Evolutionary conservation across 176 grass and related monocot species (phyloP).

Genomic region (Eleusine indica): DNA sequence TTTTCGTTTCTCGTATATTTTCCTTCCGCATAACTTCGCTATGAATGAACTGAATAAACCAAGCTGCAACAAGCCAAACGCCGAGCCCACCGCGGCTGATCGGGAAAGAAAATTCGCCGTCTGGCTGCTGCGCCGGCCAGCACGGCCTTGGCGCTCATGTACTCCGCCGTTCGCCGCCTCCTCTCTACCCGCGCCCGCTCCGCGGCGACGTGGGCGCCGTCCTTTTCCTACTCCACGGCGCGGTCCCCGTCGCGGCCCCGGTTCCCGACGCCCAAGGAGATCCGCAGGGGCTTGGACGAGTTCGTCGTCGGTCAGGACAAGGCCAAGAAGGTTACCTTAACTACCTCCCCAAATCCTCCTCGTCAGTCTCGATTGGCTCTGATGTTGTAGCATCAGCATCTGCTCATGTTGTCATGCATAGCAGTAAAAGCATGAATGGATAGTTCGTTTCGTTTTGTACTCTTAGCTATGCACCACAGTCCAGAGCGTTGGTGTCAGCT

Average conservation of each 20-base stretch:
- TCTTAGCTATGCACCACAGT: background rate
- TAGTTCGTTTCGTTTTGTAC: background rate
- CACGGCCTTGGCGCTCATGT: slow-evolving; percentile 29
- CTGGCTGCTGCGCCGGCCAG: slow-evolving; percentile 31
- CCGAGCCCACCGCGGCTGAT: background rate
- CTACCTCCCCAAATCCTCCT: background rate
- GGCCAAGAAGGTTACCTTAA: slow-evolving; percentile 52
- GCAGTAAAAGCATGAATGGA: background rate
- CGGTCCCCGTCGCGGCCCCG: slow-evolving; percentile 35
- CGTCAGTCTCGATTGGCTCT: background rate
- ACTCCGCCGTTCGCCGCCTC: slow-evolving; percentile 34
- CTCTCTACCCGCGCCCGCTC: slow-evolving; percentile 12
- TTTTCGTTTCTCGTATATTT: background rate
- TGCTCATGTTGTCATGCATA: background rate
- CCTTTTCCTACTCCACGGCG: slow-evolving; percentile 13
- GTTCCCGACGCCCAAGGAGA: slow-evolving; percentile 66
- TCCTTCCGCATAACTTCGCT: background rate
- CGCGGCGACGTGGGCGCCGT: background rate
- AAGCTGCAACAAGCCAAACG: background rate
- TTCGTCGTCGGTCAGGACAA: slow-evolving; percentile 66
- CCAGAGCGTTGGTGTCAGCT: background rate
- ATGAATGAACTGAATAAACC: slow-evolving; percentile 15
- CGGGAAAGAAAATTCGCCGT: slow-evolving; percentile 16
- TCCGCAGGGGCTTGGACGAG: slow-evolving; percentile 55
- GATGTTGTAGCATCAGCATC: background rate